phyloP scores from a whole-genome alignment of 1,284 basidiomycete species.

The Exobasidium cylindrosporum region DNA sequence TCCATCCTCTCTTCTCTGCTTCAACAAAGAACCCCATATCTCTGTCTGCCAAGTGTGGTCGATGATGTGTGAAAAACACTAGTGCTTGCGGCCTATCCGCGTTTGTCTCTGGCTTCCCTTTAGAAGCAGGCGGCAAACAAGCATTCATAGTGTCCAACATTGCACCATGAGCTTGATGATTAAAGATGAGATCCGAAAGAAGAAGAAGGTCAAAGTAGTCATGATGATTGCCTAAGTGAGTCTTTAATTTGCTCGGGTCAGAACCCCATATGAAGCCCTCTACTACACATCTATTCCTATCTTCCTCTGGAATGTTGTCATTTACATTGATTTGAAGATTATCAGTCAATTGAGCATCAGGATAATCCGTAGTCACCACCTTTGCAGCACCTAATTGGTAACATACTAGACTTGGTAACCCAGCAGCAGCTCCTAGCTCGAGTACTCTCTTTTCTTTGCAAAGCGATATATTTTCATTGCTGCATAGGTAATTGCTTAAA shows the following conservation, averaged over 20 bases:
- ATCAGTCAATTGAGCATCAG: slow-evolving; percentile 72
- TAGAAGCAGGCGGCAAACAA: slow-evolving; percentile 45
- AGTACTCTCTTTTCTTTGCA: slow-evolving; percentile 64
- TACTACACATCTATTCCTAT: slow-evolving; percentile 53
- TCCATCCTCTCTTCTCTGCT: slow-evolving; percentile 70
- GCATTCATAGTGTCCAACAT: slow-evolving; percentile 72
- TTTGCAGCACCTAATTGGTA: slow-evolving; percentile 56
- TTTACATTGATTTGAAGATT: slow-evolving; percentile 73
- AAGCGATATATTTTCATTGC: slow-evolving; percentile 59
- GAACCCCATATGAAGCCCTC: slow-evolving; percentile 84
- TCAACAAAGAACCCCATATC: slow-evolving; percentile 80
- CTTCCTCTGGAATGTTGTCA: slow-evolving; percentile 58
- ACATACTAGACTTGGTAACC: slow-evolving; percentile 74
- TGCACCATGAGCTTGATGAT: slow-evolving; percentile 70
- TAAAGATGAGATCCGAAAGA: slow-evolving; percentile 87
- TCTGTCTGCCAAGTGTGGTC: slow-evolving; percentile 73
- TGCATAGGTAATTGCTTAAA: slow-evolving; percentile 55
- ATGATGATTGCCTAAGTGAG: slow-evolving; percentile 46
- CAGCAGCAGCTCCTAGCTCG: slow-evolving; percentile 90
- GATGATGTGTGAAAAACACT: slow-evolving; percentile 89
- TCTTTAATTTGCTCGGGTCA: slow-evolving; percentile 63
- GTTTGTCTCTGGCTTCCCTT: background rate
- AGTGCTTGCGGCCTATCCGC: slow-evolving; percentile 62
- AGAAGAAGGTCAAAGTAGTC: slow-evolving; percentile 73
- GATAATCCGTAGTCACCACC: slow-evolving; percentile 88